These are phyloP conservation scores for Saururus chinensis DNA, from an alignment of 164 flowering plant species.

Conservation along the genomic window DNA sequence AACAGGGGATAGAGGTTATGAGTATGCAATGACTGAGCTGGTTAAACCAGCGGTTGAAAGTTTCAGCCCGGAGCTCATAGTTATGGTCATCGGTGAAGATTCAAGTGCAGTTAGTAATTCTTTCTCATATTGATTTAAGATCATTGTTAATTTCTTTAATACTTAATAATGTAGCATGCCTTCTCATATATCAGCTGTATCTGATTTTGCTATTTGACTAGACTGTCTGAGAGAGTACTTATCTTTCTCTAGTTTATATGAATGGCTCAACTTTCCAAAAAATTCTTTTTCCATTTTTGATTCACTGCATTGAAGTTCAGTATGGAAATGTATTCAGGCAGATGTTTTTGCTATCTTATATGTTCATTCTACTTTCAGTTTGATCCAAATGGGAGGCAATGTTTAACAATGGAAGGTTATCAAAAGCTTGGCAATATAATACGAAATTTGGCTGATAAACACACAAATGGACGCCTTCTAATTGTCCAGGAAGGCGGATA, in stretches of 20 bases:
- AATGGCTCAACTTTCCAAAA: background rate
- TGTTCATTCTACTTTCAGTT: constrained; percentile 32
- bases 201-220: background rate
- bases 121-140: background rate
- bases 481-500: constrained; percentile 97
- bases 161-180: background rate
- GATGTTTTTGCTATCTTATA: background rate
- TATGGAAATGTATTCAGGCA: no score
- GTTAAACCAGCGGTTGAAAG: constrained; percentile 70
- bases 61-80: constrained; percentile 59
- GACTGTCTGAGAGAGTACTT: background rate
- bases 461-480: constrained; percentile 53
- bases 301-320: no score
- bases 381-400: constrained; percentile 97
- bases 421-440: constrained; percentile 47
- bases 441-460: constrained; percentile 39
- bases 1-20: constrained; percentile 72
- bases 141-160: background rate
- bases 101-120: constrained; percentile 80
- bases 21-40: constrained; percentile 51
- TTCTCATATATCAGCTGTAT: background rate
- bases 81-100: constrained; percentile 81
- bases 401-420: constrained; percentile 92
- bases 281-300: no score
- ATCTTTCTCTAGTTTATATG: background rate